Base-by-base conservation (phyloP, 345 rosid genomes). In the Sapria himalayana region DNA sequence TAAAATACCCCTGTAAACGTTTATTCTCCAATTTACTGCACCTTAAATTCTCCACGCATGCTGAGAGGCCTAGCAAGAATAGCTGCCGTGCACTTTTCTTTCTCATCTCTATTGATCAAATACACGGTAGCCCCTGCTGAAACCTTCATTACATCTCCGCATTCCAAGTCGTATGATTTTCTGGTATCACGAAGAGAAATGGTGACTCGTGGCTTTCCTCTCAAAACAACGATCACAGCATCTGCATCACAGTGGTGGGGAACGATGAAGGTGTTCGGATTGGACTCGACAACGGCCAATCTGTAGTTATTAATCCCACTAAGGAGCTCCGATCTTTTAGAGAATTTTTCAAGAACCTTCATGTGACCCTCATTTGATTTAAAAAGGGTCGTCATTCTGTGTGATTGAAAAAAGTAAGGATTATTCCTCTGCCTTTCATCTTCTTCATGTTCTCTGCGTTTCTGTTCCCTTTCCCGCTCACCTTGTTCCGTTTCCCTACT, bases 181-280 rank as follows among this genome's bases (percentile, higher is more conserved):
- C 57, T 69, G 29, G 20, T 50, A 12, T 44, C 62, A 29, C 57
- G 53, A 5, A 51, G 33, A 34, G 59, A 58, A 13, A 59, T 27
- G 22, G 25, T 48, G 10, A 67, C 33, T 9, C 41, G 53, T 41
- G 70, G 64, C 15, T 48, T 55, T 21, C 76, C 76, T 41, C 46
- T 61, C 4, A 63, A 7, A 23, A 60, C 62, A 20, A 70, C 1
- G 15, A 56, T 20, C 25, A 67, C 33, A 5, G 15, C 21, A 14
- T 66, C 75, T 0, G 66, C 69, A 56, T 72, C 77, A 0, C 2
- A 19, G 39, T 62, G 74, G 19, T 50, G 65, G 19, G 81, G 85
- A 7, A 57, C 32, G 19, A 62, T 15, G 36, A 70, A 67, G 5
- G 67, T 72, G 24, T 34, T 43, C 7, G 75, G 71, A 29, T 60